These are phyloP conservation scores for Fagopyrum tataricum DNA, from an alignment of 148 eudicot genomes.

Conservation along the genomic window DNA sequence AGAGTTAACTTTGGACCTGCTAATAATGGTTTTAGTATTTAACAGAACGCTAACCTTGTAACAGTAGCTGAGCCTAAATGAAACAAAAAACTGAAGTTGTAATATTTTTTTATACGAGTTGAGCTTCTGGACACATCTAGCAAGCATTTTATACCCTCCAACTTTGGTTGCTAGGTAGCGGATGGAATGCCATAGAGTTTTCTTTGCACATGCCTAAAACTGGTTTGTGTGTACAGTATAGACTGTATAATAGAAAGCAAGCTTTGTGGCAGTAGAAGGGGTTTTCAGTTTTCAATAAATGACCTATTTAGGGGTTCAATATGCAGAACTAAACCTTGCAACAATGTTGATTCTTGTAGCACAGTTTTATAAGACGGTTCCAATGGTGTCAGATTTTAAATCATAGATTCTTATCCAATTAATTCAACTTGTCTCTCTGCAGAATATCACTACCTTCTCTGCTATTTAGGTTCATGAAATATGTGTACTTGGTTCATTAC, in stretches of 20 bases:
- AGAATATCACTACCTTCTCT: neutral
- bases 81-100: neutral
- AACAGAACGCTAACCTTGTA: neutral
- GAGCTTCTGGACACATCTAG: neutral
- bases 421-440: neutral
- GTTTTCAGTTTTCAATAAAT: neutral
- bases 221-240: neutral
- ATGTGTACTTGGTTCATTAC: neutral
- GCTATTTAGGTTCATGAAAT: neutral
- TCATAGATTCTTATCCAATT: neutral
- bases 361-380: neutral
- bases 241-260: neutral
- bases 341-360: slow-evolving; percentile 10
- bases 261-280: neutral
- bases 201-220: neutral
- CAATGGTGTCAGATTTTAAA: slow-evolving; percentile 12
- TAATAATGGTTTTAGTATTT: neutral
- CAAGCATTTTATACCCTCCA: neutral
- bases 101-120: neutral
- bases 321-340: neutral
- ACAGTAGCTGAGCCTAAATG: neutral
- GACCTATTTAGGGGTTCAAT: neutral
- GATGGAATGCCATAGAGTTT: neutral
- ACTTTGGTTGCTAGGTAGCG: neutral
- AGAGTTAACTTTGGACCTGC: neutral